Percentiles rank a stretch among this genome's conserved stretches.
Evolutionary conservation across 495 filamentous ascomycete species (phyloP).

Genomic region (Podospora appendiculata): DNA sequence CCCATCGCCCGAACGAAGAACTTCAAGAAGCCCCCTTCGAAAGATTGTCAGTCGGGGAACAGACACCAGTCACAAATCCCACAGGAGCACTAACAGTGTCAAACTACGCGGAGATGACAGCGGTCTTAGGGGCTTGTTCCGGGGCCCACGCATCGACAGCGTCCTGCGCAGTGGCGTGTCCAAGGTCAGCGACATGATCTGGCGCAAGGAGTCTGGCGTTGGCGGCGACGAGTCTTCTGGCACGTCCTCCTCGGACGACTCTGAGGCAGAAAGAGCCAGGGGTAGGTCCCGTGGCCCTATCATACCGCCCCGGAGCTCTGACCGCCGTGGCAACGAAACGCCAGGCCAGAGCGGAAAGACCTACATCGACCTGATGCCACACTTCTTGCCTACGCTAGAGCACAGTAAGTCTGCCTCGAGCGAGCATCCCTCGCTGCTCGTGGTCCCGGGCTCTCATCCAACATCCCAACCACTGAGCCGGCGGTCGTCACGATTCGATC

Average conservation of each 20-base stretch:
- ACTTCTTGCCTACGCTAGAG: constrained; percentile 21
- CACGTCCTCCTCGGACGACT: constrained; percentile 31
- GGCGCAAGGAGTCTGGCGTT: constrained; percentile 31
- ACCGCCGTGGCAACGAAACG: constrained; percentile 11
- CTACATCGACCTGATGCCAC: constrained; percentile 33
- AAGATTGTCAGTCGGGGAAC: constrained; percentile 20
- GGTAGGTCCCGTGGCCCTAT: constrained; percentile 17
- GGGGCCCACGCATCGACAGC: constrained; percentile 38
- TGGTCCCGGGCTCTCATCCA: constrained; percentile 7
- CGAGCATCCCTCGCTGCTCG: constrained; percentile 3
- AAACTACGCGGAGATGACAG: constrained; percentile 33
- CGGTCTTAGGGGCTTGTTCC: constrained; percentile 35
- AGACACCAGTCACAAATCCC: constrained; percentile 28
- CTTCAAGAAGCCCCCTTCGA: constrained; percentile 31
- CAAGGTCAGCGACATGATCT: constrained; percentile 41
- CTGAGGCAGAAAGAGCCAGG: constrained; percentile 23
- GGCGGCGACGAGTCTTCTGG: constrained; percentile 17
- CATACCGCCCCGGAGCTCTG: constrained; percentile 14
- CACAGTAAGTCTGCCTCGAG: constrained; percentile 8
- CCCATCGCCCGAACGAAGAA: constrained; percentile 17
- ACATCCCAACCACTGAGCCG: constrained; percentile 26
- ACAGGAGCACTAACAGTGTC: constrained; percentile 29
- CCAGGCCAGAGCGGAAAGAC: constrained; percentile 20
- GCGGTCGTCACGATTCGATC: constrained; percentile 41
- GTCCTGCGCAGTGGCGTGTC: constrained; percentile 40